Conservation (phyloP, 192 early-diverging fungal species). For the Glomus cerebriforme region DNA sequence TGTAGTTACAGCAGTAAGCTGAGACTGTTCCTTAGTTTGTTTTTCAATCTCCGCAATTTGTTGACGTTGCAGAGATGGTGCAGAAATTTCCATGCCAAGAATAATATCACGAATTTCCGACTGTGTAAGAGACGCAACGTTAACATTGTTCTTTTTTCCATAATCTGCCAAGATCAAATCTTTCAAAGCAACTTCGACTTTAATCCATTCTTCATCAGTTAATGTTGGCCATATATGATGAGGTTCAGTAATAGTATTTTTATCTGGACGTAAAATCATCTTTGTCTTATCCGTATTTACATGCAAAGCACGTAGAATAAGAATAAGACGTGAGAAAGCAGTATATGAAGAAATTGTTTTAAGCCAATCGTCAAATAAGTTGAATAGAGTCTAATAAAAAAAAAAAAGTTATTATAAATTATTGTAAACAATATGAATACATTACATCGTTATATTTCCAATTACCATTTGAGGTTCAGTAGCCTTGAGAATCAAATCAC, state of each 20-base stretch:
- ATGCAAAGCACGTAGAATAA: constrained; percentile 95
- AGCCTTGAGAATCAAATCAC: constrained; percentile 96
- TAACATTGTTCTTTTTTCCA: constrained; percentile 99
- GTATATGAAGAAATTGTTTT: constrained; percentile 94
- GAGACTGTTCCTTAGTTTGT: constrained; percentile 89
- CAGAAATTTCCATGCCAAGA: constrained; percentile 98
- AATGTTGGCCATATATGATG: constrained; percentile 99
- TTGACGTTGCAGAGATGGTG: constrained; percentile 93
- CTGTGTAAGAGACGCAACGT: constrained; percentile 92
- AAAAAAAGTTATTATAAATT: constrained; percentile 18
- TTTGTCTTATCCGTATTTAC: constrained; percentile 99
- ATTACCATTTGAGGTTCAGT: constrained; percentile 95
- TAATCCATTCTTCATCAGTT: constrained; percentile 96
- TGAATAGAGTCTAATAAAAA: constrained; percentile 58
- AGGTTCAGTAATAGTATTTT: constrained; percentile 86
- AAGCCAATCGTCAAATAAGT: constrained; percentile 97
- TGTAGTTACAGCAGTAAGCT: constrained; percentile 93
- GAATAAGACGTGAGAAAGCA: constrained; percentile 94
- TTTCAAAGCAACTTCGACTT: constrained; percentile 92
- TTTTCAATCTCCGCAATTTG: constrained; percentile 99
- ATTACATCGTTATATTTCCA: not conserved
- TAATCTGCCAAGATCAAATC: constrained; percentile 98
- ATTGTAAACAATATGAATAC: too few relatives aligned
- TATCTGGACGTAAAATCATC: constrained; percentile 94
- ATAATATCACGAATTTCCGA: constrained; percentile 99